Evolutionary conservation across 805 yeast species (phyloP).

Genomic region (Saturnispora mendoncae): DNA sequence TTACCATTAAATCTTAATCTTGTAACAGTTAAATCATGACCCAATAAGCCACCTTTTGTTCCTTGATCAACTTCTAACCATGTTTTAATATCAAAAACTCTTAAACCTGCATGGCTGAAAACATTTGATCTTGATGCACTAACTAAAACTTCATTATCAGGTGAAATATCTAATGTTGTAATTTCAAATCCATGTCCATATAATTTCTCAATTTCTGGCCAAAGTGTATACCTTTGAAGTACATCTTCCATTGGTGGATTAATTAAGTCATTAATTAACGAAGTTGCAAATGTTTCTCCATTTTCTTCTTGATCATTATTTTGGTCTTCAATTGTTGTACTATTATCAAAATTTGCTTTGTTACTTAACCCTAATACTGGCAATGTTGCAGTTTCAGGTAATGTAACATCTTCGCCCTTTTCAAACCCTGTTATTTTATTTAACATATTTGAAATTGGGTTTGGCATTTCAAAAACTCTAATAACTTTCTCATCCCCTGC

Average conservation of each 20-base stretch:
- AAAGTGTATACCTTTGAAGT: slow-evolving; percentile 80
- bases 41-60: slow-evolving; percentile 36
- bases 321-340: slow-evolving; percentile 31
- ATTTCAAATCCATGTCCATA: slow-evolving; percentile 98
- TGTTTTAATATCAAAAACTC: slow-evolving; percentile 55
- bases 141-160: slow-evolving; percentile 57
- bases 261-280: slow-evolving; percentile 36
- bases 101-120: slow-evolving; percentile 73
- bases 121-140: slow-evolving; percentile 89
- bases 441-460: slow-evolving; percentile 59
- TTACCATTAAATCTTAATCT: slow-evolving; percentile 48
- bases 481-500: slow-evolving; percentile 95
- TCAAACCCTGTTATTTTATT: slow-evolving; percentile 17
- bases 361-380: slow-evolving; percentile 93
- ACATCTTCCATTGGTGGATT: slow-evolving; percentile 85
- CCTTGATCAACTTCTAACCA: slow-evolving; percentile 50
- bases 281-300: slow-evolving; percentile 32
- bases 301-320: slow-evolving; percentile 34
- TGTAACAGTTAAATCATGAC: slow-evolving; percentile 82
- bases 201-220: slow-evolving; percentile 91
- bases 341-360: slow-evolving; percentile 59
- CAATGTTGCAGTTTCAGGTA: slow-evolving; percentile 76
- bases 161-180: slow-evolving; percentile 64
- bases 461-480: slow-evolving; percentile 83
- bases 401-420: neutral